Conservation (phyloP, 179 eudicot genomes). For the Gypsophila paniculata region DNA sequence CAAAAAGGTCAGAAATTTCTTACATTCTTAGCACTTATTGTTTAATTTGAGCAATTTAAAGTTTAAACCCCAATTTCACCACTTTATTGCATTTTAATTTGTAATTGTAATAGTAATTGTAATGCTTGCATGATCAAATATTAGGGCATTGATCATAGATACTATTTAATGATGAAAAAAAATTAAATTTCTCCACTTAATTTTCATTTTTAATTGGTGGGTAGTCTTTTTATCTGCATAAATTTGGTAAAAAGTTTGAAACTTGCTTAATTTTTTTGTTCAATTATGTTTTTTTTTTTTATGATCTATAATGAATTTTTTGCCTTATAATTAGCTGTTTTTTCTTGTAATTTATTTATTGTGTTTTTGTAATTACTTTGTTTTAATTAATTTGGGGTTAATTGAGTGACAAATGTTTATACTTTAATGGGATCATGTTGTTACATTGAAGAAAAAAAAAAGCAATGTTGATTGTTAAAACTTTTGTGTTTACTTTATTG, state of each 20-base stretch:
- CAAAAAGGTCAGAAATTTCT: no score
- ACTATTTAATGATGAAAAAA: not conserved
- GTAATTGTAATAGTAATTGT: not conserved
- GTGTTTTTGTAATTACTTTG: not conserved
- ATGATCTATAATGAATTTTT: not conserved
- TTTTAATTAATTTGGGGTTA: not conserved
- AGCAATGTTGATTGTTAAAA: no score
- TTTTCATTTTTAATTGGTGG: constrained; percentile 5
- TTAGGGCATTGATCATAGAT: not conserved
- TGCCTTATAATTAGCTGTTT: not conserved
- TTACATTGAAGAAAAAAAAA: no score
- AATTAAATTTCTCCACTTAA: not conserved
- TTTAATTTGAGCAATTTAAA: no score
- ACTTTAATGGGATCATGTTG: not conserved
- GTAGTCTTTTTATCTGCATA: not conserved
- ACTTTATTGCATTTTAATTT: not conserved
- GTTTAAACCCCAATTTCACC: no score
- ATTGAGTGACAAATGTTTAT: not conserved
- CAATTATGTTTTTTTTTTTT: not conserved
- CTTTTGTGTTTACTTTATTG: not conserved
- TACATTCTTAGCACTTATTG: no score
- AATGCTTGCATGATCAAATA: not conserved
- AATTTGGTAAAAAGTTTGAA: constrained; percentile 3
- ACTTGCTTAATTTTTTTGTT: not conserved
- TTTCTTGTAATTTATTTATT: not conserved